Evolutionary conservation across 768 basidiomycete genomes (phyloP), one percentile per base, ranked within the genome.

Genomic region (Calvatia gigantea): DNA sequence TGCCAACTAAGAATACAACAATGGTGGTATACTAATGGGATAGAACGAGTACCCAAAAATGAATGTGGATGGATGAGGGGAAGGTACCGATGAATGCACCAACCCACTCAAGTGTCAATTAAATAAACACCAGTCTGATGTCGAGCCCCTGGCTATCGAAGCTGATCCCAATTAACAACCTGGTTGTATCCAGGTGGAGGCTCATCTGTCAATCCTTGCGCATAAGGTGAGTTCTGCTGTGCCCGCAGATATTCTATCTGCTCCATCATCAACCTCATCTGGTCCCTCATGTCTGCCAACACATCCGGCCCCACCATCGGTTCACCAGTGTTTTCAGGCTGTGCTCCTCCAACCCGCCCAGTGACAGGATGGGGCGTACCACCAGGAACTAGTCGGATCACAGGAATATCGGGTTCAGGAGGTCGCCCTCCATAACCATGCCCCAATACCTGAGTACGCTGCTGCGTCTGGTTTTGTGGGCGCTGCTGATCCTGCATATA

Each of bases 181-280:
- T 54, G 37, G 32, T 38, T 50, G 50, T 71, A 72, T 5, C 70
- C 68, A 37, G 70, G 71, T 2, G 69, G 69, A 42, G 68, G 68
- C 25, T 68, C 68, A 49, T 69, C 64, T 4, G 69, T 67, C 56
- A 71, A 55, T 3, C 67, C 68, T 42, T 61, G 63, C n/a, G 67
- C 65, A 64, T 69, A 72, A 2, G 62, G 58, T 0, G 68, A 67
- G 23, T 58, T 55, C 56, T 66, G 66, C 54, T 72, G 70, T 17
- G 54, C 54, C 49, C 62, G 61, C 58, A 72, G 49, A 46, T 57
- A 56, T 14, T 60, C 58, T 42, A 72, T 66, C 51, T 69, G 66
- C 27, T 63, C 57, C 47, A 55, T 61, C 69, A 69, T 64, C 41
- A 54, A 42, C 8, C 55, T 29, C 23, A 70, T 61, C 52, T 70